phyloP scores from a whole-genome alignment of 805 yeast species.

The Starmerella kuoi region DNA sequence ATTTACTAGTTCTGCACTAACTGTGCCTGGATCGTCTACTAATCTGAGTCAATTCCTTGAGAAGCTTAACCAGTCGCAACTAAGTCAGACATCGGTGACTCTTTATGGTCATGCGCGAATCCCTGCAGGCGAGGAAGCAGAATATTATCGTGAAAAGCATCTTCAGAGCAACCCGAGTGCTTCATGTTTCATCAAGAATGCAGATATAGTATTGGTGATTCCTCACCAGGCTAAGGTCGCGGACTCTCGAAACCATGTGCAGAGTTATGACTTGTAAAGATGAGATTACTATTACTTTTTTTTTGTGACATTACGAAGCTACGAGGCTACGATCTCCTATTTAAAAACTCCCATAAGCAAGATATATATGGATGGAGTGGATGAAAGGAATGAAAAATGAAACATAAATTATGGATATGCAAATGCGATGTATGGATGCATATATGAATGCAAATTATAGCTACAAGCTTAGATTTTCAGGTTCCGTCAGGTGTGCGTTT shows the following conservation, averaged over 20 bases:
- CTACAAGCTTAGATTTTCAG: too few species aligned
- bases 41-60: conserved; percentile 49
- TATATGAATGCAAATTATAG: too few species aligned
- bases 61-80: conserved; percentile 64
- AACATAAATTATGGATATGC: too few species aligned
- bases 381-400: too few species aligned
- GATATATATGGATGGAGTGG: too few species aligned
- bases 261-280: conserved; percentile 7
- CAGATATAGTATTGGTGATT: conserved; percentile 50
- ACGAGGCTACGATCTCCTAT: too few species aligned
- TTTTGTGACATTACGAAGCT: too few species aligned
- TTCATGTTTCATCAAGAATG: conserved; percentile 50
- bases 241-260: conserved; percentile 33
- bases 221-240: conserved; percentile 64
- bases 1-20: conserved; percentile 30
- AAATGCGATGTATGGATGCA: too few species aligned
- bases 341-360: too few species aligned
- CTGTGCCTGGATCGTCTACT: conserved; percentile 6
- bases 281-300: too few species aligned
- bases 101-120: conserved; percentile 59
- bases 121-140: conserved; percentile 38
- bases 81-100: conserved; percentile 73
- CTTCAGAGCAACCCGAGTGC: conserved; percentile 58
- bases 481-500: too few species aligned
- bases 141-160: conserved; percentile 50